Base-by-base conservation (phyloP, 2,329 filamentous ascomycete species). In the Thelonectria blattea region DNA sequence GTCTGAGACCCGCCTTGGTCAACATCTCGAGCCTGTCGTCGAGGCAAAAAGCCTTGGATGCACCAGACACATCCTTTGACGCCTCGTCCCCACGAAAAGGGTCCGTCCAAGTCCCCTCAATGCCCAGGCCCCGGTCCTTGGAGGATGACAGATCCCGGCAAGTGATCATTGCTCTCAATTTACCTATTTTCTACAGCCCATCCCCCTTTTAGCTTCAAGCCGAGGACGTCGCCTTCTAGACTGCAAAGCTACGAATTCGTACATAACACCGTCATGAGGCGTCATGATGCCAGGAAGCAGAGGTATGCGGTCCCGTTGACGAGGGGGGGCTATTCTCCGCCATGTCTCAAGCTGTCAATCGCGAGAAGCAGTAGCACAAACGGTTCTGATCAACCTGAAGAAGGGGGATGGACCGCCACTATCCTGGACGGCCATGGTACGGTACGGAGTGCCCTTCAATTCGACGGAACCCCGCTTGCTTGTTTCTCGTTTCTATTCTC, bases 101-200 rank as follows among this genome's bases (percentile, higher is more conserved):
- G 41, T 43, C 22, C 34, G 17, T 63, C 55, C 62, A 39, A 52
- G 60, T 17, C 66, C 65, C 67, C 66, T 69, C 58, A 66, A 61
- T 45, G 61, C 50, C 65, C 57, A 39, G 58, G 51, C 48, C 48
- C 49, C 61, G 50, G 64, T 56, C 64, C 66, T 51, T 56, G 54
- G 39, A 24, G 37, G 47, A 56, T 37, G 56, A 22, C 48, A 47
- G 57, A 51, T 50, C 56, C 58, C 56, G 41, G 64, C 54, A 39
- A 43, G 54, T 50, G 52, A 68, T 60, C 56, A 65, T 56, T 63
- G 64, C 62, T 65, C 37, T 55, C 63, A 67, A 60, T 65, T 65
- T 67, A 56, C 58, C 54, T 60, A 56, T 51, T 27, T 55, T 49
- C 14, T 61, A n/a, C 51, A 24, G 27, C 8, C 51, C 52, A n/a